Evolutionary conservation across 805 yeast genomes (phyloP), one percentile per base, ranked within the genome.

Genomic region (Metschnikowia colocasiae): DNA sequence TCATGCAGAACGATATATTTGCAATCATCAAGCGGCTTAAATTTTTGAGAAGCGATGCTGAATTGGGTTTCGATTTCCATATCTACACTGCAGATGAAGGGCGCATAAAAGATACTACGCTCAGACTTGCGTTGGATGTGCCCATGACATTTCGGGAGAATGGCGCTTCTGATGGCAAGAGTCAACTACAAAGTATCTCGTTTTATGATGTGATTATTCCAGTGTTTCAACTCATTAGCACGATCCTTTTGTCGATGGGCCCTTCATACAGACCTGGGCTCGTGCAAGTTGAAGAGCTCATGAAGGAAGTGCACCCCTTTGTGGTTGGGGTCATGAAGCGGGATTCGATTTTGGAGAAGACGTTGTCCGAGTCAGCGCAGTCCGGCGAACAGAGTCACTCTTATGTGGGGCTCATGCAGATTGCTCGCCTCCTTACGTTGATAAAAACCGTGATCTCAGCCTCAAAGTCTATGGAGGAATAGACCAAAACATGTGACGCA

Each of bases 1-100:
- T 92, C 45, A 65, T 90, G 20, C 89, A 88, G 56, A 78, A 85
- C 55, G 92, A 85, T 42, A 62, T 92, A 6, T 83, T 90, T 61
- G 76, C 80, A 15, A 70, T 80, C 0, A 70, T 91, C 45, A 77
- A 73, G 47, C 70, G 77, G 10, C 79, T 84, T 33, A 67, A 67
- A 16, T 78, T 89, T 52, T 67, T 88, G 37, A 62, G 70, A 30
- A 73, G 83, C 33, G 97, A 91, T 62, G 90, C 94, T 0, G 96
- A 86, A 59, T 68, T 89, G 30, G 96, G 95, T 0, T 65, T 86
- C 40, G 80, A 75, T 40, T 61, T 83, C 41, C 62, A 68, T 2
- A 69, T 78, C 44, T 76, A 71, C 40, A 53, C 60, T 1, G 55
- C 43, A 10, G 50, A 40, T 6, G 39, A 47, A 8, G 49, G 45